Conservation (phyloP, 2,329 filamentous ascomycete species). For the Fusarium xylarioides region DNA sequence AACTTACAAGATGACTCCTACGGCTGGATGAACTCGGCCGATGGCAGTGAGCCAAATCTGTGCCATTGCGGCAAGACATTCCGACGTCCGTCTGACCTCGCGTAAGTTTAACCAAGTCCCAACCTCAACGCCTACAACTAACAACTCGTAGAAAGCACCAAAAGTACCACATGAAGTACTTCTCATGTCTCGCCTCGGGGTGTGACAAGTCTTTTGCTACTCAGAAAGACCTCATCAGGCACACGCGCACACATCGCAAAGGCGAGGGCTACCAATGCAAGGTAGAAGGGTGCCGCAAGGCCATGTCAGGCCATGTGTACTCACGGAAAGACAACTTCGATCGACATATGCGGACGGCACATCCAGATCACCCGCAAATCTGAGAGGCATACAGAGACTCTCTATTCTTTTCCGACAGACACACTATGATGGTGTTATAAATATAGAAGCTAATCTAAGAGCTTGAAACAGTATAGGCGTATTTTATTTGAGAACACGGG, state of each 20-base stretch:
- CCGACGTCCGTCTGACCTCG: conserved; percentile 41
- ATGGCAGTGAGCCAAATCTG: conserved; percentile 22
- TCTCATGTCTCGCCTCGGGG: conserved; percentile 38
- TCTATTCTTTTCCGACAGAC: conserved; percentile 28
- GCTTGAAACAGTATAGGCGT: conserved; percentile 12
- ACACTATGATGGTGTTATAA: conserved; percentile 5
- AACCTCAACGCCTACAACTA: background rate
- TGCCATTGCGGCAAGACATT: conserved; percentile 42
- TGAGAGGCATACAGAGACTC: conserved; percentile 36
- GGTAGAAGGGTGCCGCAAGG: conserved; percentile 42
- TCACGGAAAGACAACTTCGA: conserved; percentile 44
- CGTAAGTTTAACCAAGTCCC: conserved; percentile 24
- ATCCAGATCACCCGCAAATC: conserved; percentile 37
- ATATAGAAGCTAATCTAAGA: conserved; percentile 11
- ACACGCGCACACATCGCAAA: conserved; percentile 41
- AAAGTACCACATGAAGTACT: conserved; percentile 44
- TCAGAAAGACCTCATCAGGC: conserved; percentile 40
- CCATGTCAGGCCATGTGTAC: conserved; percentile 41
- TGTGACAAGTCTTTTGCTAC: conserved; percentile 42
- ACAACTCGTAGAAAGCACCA: conserved; percentile 37
- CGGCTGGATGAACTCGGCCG: conserved; percentile 18
- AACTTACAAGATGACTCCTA: conserved; percentile 35
- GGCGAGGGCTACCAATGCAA: conserved; percentile 41
- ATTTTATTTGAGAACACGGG: conserved; percentile 3
- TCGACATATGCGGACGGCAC: conserved; percentile 42